Evolutionary conservation across 495 filamentous ascomycete species (phyloP).

Genomic region (Aspergillus egyptiacus): DNA sequence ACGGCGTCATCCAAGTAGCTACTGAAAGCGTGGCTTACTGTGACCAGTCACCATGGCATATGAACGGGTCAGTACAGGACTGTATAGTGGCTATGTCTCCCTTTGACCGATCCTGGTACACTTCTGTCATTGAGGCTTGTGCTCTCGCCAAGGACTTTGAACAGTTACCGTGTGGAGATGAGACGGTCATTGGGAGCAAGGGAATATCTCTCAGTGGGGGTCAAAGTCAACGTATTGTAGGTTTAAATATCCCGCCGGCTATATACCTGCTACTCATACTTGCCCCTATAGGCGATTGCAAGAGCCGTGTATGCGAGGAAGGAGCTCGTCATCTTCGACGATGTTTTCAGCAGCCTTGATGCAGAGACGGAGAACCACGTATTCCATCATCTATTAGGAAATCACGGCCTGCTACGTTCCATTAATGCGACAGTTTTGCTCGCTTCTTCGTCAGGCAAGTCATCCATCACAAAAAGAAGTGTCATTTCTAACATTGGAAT

Average conservation of each 20-base stretch:
- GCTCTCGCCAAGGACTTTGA: slow-evolving; percentile 51
- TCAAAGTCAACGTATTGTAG: slow-evolving; percentile 57
- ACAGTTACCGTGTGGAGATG: slow-evolving; percentile 50
- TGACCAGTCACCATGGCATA: slow-evolving; percentile 48
- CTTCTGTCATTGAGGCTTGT: slow-evolving; percentile 58
- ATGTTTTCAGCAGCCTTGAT: slow-evolving; percentile 58
- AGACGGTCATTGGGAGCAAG: slow-evolving; percentile 57
- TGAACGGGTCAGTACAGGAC: slow-evolving; percentile 53
- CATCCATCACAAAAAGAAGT: not conserved
- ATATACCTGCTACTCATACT: not conserved
- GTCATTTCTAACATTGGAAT: not conserved
- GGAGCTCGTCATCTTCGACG: slow-evolving; percentile 51
- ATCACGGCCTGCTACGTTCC: slow-evolving; percentile 47
- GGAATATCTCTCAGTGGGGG: slow-evolving; percentile 61
- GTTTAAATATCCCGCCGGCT: slow-evolving; percentile 3
- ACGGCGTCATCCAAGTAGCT: slow-evolving; percentile 38
- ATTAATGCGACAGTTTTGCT: slow-evolving; percentile 47
- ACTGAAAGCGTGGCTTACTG: slow-evolving; percentile 45
- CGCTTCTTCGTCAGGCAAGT: slow-evolving; percentile 41
- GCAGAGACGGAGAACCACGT: slow-evolving; percentile 54
- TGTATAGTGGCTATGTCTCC: slow-evolving; percentile 50
- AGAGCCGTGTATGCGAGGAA: slow-evolving; percentile 52
- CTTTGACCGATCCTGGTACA: slow-evolving; percentile 56
- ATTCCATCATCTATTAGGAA: slow-evolving; percentile 51
- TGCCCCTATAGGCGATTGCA: slow-evolving; percentile 41